These are phyloP conservation scores for Peniophora sp. DNA, from an alignment of 1,284 basidiomycete species.

Conservation along the genomic window DNA sequence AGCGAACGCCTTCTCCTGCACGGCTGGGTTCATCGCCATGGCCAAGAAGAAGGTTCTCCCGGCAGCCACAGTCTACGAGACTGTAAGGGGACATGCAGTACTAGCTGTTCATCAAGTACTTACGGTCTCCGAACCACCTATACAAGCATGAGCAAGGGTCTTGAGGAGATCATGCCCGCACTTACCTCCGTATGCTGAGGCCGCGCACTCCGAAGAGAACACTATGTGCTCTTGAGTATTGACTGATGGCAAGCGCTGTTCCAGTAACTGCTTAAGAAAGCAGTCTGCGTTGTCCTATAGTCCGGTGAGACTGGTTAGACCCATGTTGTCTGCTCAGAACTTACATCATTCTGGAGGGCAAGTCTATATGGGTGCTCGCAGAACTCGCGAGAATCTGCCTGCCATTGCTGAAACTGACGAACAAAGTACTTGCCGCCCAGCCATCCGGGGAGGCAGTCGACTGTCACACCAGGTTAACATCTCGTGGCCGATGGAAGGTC, in stretches of 20 bases:
- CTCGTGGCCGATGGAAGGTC: not conserved
- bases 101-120: not conserved
- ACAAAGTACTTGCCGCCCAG: no score
- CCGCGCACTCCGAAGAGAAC: not conserved
- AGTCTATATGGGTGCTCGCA: not conserved
- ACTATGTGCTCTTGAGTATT: not conserved
- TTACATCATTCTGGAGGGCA: no score
- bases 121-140: not conserved
- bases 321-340: no score
- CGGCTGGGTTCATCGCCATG: slow-evolving; percentile 14
- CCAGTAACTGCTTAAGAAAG: no score
- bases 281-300: no score
- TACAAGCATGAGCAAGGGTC: not conserved
- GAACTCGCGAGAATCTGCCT: not conserved
- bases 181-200: not conserved
- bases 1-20: slow-evolving; percentile 14
- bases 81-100: no score
- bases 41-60: slow-evolving; percentile 12
- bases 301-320: no score
- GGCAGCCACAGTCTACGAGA: slow-evolving; percentile 5
- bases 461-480: no score
- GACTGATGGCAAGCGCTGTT: not conserved
- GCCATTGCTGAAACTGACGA: not conserved
- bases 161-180: not conserved
- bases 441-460: no score